These are phyloP conservation scores for Haberlea rhodopensis DNA, from an alignment of 257 asterid genomes.

Conservation along the genomic window DNA sequence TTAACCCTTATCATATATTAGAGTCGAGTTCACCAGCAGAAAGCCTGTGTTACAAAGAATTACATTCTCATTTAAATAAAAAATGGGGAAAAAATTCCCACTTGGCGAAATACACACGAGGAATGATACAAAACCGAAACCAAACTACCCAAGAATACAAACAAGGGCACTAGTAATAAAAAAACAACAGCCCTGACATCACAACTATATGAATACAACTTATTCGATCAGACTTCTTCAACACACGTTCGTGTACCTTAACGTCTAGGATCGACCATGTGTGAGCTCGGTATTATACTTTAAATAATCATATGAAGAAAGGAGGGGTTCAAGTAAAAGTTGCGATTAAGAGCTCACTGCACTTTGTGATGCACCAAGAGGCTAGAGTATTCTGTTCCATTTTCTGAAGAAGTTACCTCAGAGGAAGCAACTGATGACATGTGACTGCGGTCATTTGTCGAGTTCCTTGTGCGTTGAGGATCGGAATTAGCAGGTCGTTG, in stretches of 20 bases:
- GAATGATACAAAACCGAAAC: conserved; percentile 37
- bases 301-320: conserved; percentile 20
- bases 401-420: conserved; percentile 46
- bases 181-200: conserved; percentile 14
- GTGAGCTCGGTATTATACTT: conserved; percentile 21
- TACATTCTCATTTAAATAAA: conserved; percentile 20
- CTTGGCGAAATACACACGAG: conserved; percentile 21
- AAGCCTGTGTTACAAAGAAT: not conserved
- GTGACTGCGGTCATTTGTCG: conserved; percentile 26
- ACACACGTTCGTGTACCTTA: conserved; percentile 13
- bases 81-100: conserved; percentile 8
- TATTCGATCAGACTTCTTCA: too few relatives aligned
- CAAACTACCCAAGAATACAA: conserved; percentile 13
- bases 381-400: conserved; percentile 46
- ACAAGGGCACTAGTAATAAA: conserved; percentile 23
- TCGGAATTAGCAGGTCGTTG: conserved; percentile 30
- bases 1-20: too few relatives aligned
- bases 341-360: conserved; percentile 35
- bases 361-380: conserved; percentile 39
- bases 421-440: conserved; percentile 63
- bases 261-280: conserved; percentile 19
- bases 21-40: not conserved
- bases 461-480: conserved; percentile 42
- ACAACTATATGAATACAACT: conserved; percentile 29
- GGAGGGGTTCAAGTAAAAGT: conserved; percentile 17